A percentile compares a stretch with the other conserved stretches of the same genome.
Evolutionary conservation across 345 rosid genomes (phyloP).

Genomic region (Camelina laxa): DNA sequence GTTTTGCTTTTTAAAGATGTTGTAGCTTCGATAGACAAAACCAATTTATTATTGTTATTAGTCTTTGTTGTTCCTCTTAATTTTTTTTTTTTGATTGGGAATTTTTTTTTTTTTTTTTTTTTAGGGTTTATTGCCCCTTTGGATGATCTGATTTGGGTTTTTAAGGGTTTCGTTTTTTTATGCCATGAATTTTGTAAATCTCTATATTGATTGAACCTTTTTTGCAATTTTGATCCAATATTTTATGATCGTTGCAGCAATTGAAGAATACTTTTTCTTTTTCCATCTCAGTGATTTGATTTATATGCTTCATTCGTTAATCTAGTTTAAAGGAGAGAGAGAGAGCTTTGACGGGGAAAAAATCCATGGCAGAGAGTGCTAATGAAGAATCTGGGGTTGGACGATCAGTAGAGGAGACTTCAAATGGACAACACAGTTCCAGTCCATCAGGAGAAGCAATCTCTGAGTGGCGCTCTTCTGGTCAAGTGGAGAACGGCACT

Average conservation of each 20-base stretch:
- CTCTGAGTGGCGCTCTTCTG: slow-evolving; percentile 91
- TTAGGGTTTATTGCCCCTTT: slow-evolving; percentile 48
- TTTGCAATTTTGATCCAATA: no score
- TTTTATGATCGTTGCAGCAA: no score
- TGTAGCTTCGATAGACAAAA: slow-evolving; percentile 9
- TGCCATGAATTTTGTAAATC: neutral
- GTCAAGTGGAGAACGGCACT: slow-evolving; percentile 86
- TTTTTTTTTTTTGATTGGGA: no score
- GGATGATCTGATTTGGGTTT: slow-evolving; percentile 34
- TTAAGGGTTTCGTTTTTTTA: slow-evolving; percentile 29
- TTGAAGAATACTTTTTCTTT: neutral
- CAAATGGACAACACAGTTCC: slow-evolving; percentile 59
- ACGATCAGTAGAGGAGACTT: slow-evolving; percentile 66
- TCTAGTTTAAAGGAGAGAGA: slow-evolving; percentile 28
- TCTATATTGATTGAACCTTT: neutral
- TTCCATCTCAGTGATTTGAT: slow-evolving; percentile 9
- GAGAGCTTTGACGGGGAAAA: slow-evolving; percentile 7
- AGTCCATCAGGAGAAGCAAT: slow-evolving; percentile 71
- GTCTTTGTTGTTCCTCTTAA: no score
- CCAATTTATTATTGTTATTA: neutral
- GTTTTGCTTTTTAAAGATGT: slow-evolving; percentile 24
- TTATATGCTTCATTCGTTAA: neutral
- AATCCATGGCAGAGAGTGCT: slow-evolving; percentile 61
- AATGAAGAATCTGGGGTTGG: slow-evolving; percentile 77
- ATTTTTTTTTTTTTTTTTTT: no score